A percentile compares a stretch with the other conserved stretches of the same genome.
These are phyloP conservation scores for Suillus brevipes DNA, from an alignment of 768 basidiomycete genomes.

Conservation along the genomic window DNA sequence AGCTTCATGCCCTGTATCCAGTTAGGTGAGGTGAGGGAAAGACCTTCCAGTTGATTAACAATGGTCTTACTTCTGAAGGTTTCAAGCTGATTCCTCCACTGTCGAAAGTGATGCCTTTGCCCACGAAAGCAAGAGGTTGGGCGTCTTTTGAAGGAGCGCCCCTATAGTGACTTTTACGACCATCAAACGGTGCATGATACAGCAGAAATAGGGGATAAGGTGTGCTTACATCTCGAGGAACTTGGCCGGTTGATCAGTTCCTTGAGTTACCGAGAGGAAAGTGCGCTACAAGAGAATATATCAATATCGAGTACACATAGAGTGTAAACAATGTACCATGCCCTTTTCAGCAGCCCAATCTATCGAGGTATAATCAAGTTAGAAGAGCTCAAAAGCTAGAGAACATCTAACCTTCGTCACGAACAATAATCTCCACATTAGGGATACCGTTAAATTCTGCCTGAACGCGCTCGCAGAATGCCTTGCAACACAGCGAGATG, in stretches of 20 bases:
- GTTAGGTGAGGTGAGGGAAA: background rate
- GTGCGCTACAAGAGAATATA: constrained; percentile 49
- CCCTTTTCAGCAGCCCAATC: constrained; percentile 83
- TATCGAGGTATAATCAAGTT: no score
- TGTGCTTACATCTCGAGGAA: constrained; percentile 75
- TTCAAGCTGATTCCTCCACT: constrained; percentile 88
- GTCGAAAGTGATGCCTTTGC: constrained; percentile 91
- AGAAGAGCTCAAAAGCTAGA: background rate
- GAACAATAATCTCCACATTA: constrained; percentile 55
- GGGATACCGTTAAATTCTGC: constrained; percentile 63
- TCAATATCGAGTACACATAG: background rate
- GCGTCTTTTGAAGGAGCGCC: constrained; percentile 59
- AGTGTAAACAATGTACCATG: constrained; percentile 52
- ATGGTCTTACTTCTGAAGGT: constrained; percentile 55
- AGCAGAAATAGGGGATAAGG: background rate
- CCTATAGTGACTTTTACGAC: constrained; percentile 65
- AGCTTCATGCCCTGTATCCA: constrained; percentile 69
- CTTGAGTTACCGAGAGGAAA: constrained; percentile 54
- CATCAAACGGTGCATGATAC: background rate
- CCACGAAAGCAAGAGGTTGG: constrained; percentile 73
- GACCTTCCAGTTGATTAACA: background rate
- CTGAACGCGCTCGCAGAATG: constrained; percentile 70
- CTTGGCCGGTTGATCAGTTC: constrained; percentile 70
- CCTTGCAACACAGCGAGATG: constrained; percentile 34
- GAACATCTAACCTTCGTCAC: constrained; percentile 26